These are phyloP conservation scores for Thielaviopsis punctulata DNA, from an alignment of 2,329 filamentous ascomycete genomes.

Conservation along the genomic window DNA sequence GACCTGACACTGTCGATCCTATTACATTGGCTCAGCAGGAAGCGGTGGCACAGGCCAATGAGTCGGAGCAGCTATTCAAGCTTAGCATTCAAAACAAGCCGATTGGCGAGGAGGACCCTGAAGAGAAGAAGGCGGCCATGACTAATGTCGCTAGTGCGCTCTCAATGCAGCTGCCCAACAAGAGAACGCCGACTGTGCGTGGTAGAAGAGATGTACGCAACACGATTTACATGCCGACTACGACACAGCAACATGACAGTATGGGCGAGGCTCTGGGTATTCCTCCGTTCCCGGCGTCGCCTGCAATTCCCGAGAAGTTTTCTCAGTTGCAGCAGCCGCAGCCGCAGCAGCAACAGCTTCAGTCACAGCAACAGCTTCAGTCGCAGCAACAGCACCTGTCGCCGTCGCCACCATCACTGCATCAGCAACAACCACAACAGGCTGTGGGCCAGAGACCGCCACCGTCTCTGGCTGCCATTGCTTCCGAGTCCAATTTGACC, in stretches of 20 bases:
- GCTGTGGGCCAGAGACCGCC: conserved; percentile 19
- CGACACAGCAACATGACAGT: conserved; percentile 14
- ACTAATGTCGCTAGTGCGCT: conserved; percentile 61
- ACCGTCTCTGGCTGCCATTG: conserved; percentile 30
- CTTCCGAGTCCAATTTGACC: conserved; percentile 43
- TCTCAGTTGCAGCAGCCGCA: not conserved
- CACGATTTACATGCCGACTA: conserved; percentile 60
- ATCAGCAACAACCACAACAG: not conserved
- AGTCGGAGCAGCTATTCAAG: conserved; percentile 53
- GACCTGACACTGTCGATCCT: conserved; percentile 41
- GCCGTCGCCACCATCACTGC: too few relatives aligned
- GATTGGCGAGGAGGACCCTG: conserved; percentile 60
- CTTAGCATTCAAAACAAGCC: conserved; percentile 65
- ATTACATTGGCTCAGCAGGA: conserved; percentile 60
- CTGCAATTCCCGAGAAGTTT: conserved; percentile 7
- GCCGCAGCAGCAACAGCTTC: not conserved
- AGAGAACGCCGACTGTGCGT: conserved; percentile 59
- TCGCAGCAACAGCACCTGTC: conserved; percentile 17
- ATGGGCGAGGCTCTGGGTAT: conserved; percentile 7
- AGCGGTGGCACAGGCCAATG: conserved; percentile 34
- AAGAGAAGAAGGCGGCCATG: conserved; percentile 54
- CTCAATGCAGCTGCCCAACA: conserved; percentile 45
- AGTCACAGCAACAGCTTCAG: conserved; percentile 12
- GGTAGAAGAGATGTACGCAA: conserved; percentile 84
- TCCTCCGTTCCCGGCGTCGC: conserved; percentile 4